phyloP scores from a whole-genome alignment of 2,329 filamentous ascomycete species.

The Clarireedia homoeocarpa region DNA sequence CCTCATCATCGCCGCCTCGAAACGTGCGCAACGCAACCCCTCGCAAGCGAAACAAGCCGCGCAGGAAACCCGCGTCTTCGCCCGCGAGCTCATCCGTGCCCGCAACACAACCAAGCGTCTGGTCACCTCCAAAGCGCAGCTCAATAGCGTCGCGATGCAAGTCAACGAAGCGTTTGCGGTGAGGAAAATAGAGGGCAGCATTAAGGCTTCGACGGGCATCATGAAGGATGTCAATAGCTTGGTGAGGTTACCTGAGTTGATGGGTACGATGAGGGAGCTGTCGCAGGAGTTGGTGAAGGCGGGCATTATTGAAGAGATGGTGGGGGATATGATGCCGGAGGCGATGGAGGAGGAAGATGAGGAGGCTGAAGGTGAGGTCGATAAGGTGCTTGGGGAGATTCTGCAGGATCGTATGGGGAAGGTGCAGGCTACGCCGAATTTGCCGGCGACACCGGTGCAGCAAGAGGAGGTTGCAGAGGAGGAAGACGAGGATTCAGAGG shows the following conservation, averaged over 20 bases:
- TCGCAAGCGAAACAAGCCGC: slow-evolving; percentile 70
- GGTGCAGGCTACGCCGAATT: slow-evolving; percentile 50
- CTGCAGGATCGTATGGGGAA: slow-evolving; percentile 74
- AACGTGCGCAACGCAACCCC: slow-evolving; percentile 73
- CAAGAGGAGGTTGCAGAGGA: slow-evolving; percentile 51
- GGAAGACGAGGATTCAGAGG: slow-evolving; percentile 80
- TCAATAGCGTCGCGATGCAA: slow-evolving; percentile 92
- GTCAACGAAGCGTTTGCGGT: slow-evolving; percentile 94
- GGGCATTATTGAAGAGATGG: slow-evolving; percentile 97
- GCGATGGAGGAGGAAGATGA: slow-evolving; percentile 67
- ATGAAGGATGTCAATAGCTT: slow-evolving; percentile 95
- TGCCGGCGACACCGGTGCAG: slow-evolving; percentile 40
- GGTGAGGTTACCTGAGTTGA: slow-evolving; percentile 76
- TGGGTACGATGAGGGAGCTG: slow-evolving; percentile 81
- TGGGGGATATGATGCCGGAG: slow-evolving; percentile 75
- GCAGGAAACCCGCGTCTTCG: slow-evolving; percentile 79
- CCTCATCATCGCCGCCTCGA: slow-evolving; percentile 75
- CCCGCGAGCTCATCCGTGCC: slow-evolving; percentile 75
- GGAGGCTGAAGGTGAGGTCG: slow-evolving; percentile 74
- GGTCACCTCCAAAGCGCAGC: slow-evolving; percentile 81
- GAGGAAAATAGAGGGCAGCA: slow-evolving; percentile 89
- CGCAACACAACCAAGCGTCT: slow-evolving; percentile 69
- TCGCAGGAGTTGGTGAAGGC: slow-evolving; percentile 85
- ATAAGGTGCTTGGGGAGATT: slow-evolving; percentile 87
- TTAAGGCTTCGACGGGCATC: slow-evolving; percentile 77